phyloP scores from a whole-genome alignment of 805 yeast species.

The Yamadazyma philogaea region DNA sequence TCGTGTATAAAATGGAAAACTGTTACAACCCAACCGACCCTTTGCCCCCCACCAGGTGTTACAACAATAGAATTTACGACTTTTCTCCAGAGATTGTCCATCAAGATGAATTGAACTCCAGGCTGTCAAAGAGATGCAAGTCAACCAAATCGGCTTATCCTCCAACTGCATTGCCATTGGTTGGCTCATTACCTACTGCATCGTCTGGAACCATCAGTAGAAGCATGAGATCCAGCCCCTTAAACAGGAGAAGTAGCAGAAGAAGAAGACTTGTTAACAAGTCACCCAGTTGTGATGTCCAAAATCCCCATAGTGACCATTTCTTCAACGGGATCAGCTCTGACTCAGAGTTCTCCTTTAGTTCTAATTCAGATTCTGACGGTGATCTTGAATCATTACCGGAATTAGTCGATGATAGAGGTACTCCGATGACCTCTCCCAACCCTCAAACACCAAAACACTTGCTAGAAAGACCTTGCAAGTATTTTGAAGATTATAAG shows the following conservation, averaged over 20 bases:
- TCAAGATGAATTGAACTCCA: conserved; percentile 6
- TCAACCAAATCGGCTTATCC: conserved; percentile 9
- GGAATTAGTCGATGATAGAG: conserved; percentile 30
- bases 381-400: conserved; percentile 39
- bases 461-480: not conserved
- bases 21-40: conserved; percentile 22
- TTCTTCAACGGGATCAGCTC: not conserved
- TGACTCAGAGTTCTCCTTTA: conserved; percentile 16
- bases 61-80: conserved; percentile 23
- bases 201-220: conserved; percentile 10
- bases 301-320: not conserved
- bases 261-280: conserved; percentile 12
- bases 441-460: conserved; percentile 11
- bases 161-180: not conserved
- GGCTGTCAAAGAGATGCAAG: conserved; percentile 17
- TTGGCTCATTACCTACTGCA: not conserved
- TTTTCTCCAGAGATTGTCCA: conserved; percentile 16
- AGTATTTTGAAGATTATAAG: conserved; percentile 6
- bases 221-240: not conserved
- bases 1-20: conserved; percentile 6
- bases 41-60: conserved; percentile 19
- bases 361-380: conserved; percentile 15
- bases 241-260: conserved; percentile 6
- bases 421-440: conserved; percentile 11
- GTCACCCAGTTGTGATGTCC: not conserved